Evolutionary conservation across 2,329 filamentous ascomycete genomes (phyloP), one percentile per base, ranked within the genome.

Genomic region (Chrysoporthe cubensis): DNA sequence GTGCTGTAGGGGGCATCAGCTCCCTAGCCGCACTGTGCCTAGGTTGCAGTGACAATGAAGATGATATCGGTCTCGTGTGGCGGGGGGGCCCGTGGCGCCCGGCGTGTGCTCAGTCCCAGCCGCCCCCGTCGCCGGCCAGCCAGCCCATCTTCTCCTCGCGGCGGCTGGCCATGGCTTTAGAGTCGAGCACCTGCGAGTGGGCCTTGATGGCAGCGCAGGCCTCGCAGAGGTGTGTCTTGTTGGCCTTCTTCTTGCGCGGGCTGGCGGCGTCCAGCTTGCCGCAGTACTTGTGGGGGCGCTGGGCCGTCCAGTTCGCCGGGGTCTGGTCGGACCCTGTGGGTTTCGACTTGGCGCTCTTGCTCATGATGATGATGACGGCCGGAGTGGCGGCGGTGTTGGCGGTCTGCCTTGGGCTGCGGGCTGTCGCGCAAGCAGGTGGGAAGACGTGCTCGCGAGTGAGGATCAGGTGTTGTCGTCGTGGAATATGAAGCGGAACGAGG

Each of bases 271-370:
- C 68, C 68, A 70, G 66, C 62, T 56, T 68, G 8, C 66, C 66
- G 42, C 68, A 70, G 65, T 62, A 70, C 21, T 70, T 70, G 68
- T 70, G 68, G 1, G 68, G 62, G 1, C 68, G 65, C 11, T 48
- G 61, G 52, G 66, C 66, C 1, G 68, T 70, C 68, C 68, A 70
- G 59, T 65, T 68, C 58, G 60, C 18, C 1, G 68, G 68, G 0
- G 54, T 26, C 59, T 65, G 56, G 58, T 66, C 66, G 11, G 52
- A 56, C 52, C 37, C 40, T 54, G 62, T 5, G 54, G 52, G 68
- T 74, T 59, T 76, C 59, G 76, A 74, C 57, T 74, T 72, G 4
- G 76, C 73, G 64, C 74, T 74, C 54, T 67, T 74, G 64, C 58
- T 62, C 68, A 68, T 70, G 37, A 13, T 37, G 14, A 42, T 32